phyloP scores from a whole-genome alignment of 345 rosid genomes.

The Boechera stricta region DNA sequence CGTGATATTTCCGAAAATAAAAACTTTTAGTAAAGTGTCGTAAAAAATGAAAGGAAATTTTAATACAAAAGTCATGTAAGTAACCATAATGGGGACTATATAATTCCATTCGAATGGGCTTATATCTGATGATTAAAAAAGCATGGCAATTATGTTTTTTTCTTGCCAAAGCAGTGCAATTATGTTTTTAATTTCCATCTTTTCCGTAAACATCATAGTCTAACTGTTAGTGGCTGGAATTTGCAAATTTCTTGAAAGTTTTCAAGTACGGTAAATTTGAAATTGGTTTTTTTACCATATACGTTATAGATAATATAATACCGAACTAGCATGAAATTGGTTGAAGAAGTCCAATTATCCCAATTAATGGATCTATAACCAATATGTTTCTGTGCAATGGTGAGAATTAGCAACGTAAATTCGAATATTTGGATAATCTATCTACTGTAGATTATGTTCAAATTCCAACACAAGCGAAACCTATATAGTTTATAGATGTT shows the following conservation, averaged over 20 bases:
- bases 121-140: conserved; percentile 26
- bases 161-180: conserved; percentile 18
- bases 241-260: neutral
- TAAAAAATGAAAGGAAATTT: neutral
- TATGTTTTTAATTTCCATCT: conserved; percentile 26
- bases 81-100: conserved; percentile 30
- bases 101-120: conserved; percentile 37
- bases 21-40: conserved; percentile 7
- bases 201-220: conserved; percentile 5
- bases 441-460: neutral
- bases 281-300: too few relatives aligned
- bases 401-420: neutral
- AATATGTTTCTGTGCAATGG: neutral
- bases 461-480: neutral
- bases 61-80: conserved; percentile 17
- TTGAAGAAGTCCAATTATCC: neutral
- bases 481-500: neutral
- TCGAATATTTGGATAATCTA: too few relatives aligned
- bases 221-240: neutral
- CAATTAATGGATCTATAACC: neutral
- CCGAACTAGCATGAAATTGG: neutral
- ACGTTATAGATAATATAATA: too few relatives aligned
- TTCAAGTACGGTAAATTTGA: neutral
- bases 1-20: neutral
- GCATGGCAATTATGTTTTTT: conserved; percentile 24